These are phyloP conservation scores for Podila horticola DNA, from an alignment of 192 early-diverging fungal species.

Conservation along the genomic window DNA sequence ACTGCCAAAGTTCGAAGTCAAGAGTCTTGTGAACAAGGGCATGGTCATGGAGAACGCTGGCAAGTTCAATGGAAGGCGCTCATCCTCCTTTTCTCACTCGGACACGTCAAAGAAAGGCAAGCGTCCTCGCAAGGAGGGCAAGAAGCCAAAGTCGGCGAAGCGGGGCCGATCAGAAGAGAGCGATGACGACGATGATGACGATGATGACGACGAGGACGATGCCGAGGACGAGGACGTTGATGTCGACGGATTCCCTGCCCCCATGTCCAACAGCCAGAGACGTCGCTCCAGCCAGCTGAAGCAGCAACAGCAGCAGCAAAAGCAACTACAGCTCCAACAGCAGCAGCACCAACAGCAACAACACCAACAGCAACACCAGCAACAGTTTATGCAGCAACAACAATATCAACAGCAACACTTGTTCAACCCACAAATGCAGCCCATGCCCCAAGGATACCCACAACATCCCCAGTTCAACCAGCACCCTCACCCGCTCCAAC, in stretches of 20 bases:
- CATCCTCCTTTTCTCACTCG: constrained; percentile 18
- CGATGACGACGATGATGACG: constrained; percentile 28
- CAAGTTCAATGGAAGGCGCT: constrained; percentile 28
- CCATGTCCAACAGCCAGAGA: constrained; percentile 21
- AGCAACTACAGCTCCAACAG: constrained; percentile 17
- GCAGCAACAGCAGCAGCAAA: constrained; percentile 10
- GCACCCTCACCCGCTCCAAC: constrained; percentile 17
- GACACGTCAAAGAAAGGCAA: constrained; percentile 21
- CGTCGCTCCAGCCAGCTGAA: constrained; percentile 32
- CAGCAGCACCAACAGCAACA: constrained; percentile 18
- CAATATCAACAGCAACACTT: constrained; percentile 11
- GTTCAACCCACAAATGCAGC: not conserved
- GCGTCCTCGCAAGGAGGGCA: constrained; percentile 8
- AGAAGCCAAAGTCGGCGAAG: constrained; percentile 25
- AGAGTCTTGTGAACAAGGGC: constrained; percentile 22
- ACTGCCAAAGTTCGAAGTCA: constrained; percentile 32
- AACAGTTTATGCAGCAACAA: constrained; percentile 6
- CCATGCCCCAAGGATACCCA: not conserved
- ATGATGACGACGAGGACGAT: constrained; percentile 28
- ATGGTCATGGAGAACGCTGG: constrained; percentile 12
- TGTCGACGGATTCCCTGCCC: constrained; percentile 39
- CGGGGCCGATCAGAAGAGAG: constrained; percentile 12
- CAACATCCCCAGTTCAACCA: constrained; percentile 12
- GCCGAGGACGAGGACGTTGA: constrained; percentile 42
- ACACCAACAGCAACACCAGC: constrained; percentile 19